Evolutionary conservation across 2,329 filamentous ascomycete species (phyloP), one percentile per base, ranked within the genome.

Genomic region (Talaromyces sp.): DNA sequence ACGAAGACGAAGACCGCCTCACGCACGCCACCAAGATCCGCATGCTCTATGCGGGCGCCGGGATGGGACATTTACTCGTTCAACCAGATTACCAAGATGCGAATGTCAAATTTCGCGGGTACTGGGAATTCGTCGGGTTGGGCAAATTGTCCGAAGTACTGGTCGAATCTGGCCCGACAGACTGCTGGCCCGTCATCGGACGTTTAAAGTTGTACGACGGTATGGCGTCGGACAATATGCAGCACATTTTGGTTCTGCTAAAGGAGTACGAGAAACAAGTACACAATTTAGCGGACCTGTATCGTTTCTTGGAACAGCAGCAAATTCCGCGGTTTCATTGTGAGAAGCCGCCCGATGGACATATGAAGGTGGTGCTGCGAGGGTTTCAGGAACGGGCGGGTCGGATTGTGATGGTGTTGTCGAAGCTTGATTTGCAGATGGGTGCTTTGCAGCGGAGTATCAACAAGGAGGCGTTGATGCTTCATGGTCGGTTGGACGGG

Each of bases 391-490:
- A 52, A 11, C 60, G 68, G 27, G 69, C 70, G 0, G 47, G 65
- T 37, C 65, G 62, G 0, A 67, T 72, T 58, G 67, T 48, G 19
- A 65, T 59, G 47, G 62, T 59, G 16, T 59, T 72, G 41, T n/a
- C 37, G 13, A 58, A 62, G 10, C 69, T 70, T 50, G 67, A 72
- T 60, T 59, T 52, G 27, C 57, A 68, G 24, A 67, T 69, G 60
- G 62, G 66, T 60, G 67, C 67, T 14, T 19, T 72, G 54, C 66
- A 64, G 60, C 66, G 66, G 57, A 64, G 66, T 33, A 68, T 72
- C 80, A 89, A 65, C 83, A 84, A 0, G 83, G 81, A 63, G 85
- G 87, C 70, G 78, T 78, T 63, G 81, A 82, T 60, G 86, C 87
- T 72, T 80, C 84, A 65, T 78, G 79, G 33, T 16, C 13, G 52